Base-by-base conservation (phyloP, 352 stramenopile species). In the Phytophthora litchii region DNA sequence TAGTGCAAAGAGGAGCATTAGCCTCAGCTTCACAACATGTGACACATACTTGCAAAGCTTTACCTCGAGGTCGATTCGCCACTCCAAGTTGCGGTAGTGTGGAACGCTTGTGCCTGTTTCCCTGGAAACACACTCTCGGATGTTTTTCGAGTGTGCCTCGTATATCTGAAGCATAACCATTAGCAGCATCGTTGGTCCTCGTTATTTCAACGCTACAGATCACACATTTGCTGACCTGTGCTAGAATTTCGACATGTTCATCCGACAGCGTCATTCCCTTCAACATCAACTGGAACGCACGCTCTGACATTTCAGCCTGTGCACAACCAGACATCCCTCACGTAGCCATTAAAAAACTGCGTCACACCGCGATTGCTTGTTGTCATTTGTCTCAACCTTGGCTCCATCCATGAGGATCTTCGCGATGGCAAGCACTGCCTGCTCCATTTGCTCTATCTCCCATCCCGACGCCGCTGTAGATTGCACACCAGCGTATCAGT, bases 51-150 rank as follows among this genome's bases (percentile, higher is more conserved):
- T 23, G 14, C 1, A 31, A 7, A 27, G 13, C 16, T 9, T 46
- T 43, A 92, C 84, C 78, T 94, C 84, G 13, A 94, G 58, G 47
- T 94, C 84, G 40, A 94, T 78, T n/a, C 84, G 78, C 84, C 84
- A 94, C 53, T 91, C 78, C 41, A 94, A 66, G 20, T 75, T 79
- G 13, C 63, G 72, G 50, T 91, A 94, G 19, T 72, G 66, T 7
- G 84, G 72, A 9, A 91, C 44, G 25, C 54, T 81, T 17, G 75
- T 67, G 6, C 72, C 57, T 12, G 57, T 77, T 10, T 83, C 60
- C 1, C 72, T 72, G 0, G 64, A 68, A 0, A 84, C 78, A 51
- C 70, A 82, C 32, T 65, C 55, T 49, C 80, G 72, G 67, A 93
- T 91, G 36, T 70, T 56, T 6, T 79, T 72, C 8, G 45, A 36